Evolutionary conservation across 345 rosid species (phyloP).

Genomic region (Corchorus capsularis): DNA sequence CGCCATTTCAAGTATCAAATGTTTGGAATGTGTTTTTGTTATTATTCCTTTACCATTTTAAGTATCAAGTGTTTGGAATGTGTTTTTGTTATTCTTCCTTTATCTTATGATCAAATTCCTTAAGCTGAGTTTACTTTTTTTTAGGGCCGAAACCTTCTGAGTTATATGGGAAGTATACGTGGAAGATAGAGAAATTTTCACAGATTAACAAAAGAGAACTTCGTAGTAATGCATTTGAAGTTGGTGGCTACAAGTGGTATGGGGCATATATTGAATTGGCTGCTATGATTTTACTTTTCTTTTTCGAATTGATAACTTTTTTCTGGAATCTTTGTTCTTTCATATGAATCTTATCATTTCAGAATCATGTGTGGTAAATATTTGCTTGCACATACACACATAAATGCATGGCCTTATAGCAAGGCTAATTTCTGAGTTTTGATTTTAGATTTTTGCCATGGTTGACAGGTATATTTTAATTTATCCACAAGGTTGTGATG

Average conservation of each 20-base stretch:
- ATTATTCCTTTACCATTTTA: background rate
- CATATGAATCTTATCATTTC: background rate
- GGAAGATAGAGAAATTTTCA: conserved; percentile 91
- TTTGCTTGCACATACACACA: background rate
- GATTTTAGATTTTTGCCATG: conserved; percentile 19
- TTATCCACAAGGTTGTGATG: conserved; percentile 93
- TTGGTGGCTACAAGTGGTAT: conserved; percentile 94
- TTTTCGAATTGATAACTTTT: background rate
- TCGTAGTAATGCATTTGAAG: conserved; percentile 75
- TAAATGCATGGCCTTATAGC: background rate
- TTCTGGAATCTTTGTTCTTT: background rate
- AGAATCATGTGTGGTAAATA: background rate
- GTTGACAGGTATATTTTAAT: conserved; percentile 80
- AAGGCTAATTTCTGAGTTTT: background rate
- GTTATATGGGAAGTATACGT: conserved; percentile 73
- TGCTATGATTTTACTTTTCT: conserved; percentile 7
- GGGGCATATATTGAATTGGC: conserved; percentile 27
- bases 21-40: background rate
- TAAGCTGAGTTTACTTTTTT: conserved; percentile 25
- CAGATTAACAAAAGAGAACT: conserved; percentile 81
- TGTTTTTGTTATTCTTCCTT: background rate
- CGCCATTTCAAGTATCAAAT: background rate
- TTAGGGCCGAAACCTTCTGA: conserved; percentile 80
- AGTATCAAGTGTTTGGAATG: background rate
- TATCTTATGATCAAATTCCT: conserved; percentile 16